These are phyloP conservation scores for Cladosporium sp. DNA, from an alignment of 2,329 filamentous ascomycete species.

Conservation along the genomic window DNA sequence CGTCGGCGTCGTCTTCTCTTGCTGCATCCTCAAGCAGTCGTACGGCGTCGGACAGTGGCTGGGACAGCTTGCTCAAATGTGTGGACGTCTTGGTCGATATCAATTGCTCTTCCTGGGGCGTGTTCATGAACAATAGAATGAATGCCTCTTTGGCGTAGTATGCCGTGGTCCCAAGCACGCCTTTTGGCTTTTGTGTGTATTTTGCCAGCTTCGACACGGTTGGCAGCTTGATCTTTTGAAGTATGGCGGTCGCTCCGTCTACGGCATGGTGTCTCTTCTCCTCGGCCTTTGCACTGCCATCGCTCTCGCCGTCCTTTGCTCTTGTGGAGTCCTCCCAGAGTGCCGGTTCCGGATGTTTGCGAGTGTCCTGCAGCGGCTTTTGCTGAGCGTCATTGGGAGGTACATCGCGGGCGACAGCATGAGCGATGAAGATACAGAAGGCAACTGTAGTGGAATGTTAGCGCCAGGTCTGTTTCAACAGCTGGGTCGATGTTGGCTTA, in stretches of 20 bases:
- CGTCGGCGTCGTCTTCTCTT: slow-evolving; percentile 63
- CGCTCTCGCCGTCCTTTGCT: slow-evolving; percentile 5
- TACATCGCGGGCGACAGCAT: slow-evolving; percentile 14
- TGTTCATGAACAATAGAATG: slow-evolving; percentile 62
- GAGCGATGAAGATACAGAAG: slow-evolving; percentile 21
- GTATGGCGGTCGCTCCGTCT: slow-evolving; percentile 37
- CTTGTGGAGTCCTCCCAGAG: slow-evolving; percentile 14
- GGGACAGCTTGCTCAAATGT: slow-evolving; percentile 42
- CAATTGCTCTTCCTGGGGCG: slow-evolving; percentile 45
- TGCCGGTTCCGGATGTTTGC: slow-evolving; percentile 10
- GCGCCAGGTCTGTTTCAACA: neutral
- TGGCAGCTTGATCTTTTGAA: slow-evolving; percentile 40
- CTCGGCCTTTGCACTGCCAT: neutral
- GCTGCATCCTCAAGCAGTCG: slow-evolving; percentile 57
- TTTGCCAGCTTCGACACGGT: slow-evolving; percentile 37
- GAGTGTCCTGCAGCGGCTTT: slow-evolving; percentile 13
- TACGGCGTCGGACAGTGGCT: slow-evolving; percentile 54
- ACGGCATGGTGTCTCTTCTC: slow-evolving; percentile 7
- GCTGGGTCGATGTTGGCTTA: slow-evolving; percentile 13
- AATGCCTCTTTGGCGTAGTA: slow-evolving; percentile 62
- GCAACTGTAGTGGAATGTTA: slow-evolving; percentile 16
- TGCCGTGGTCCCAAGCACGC: slow-evolving; percentile 52
- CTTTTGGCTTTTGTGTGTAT: slow-evolving; percentile 48
- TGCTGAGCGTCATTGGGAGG: slow-evolving; percentile 12
- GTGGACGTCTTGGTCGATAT: slow-evolving; percentile 28